These are phyloP conservation scores for Chlamydomonas schloesseri DNA, from an alignment of 139 green algal genomes.

Conservation along the genomic window DNA sequence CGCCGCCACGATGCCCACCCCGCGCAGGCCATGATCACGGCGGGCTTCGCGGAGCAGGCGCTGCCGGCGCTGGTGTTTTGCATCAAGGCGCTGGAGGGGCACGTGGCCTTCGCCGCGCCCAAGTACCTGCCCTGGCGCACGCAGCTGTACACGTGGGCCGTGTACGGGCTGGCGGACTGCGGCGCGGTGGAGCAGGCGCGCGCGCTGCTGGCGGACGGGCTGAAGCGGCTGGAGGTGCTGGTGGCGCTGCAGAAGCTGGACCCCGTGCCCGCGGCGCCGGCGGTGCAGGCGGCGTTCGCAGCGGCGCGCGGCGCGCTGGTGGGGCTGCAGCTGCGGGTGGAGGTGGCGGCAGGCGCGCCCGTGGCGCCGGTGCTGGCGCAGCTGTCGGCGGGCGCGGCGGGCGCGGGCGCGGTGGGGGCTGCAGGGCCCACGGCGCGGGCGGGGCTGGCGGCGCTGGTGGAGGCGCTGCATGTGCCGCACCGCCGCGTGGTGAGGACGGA, in stretches of 20 bases:
- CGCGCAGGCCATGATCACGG: constrained; percentile 43
- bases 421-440: background rate
- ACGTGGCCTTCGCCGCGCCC: constrained; percentile 59
- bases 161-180: constrained; percentile 7
- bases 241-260: constrained; percentile 67
- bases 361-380: constrained; percentile 14
- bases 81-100: constrained; percentile 61
- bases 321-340: constrained; percentile 55
- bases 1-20: no score
- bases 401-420: background rate
- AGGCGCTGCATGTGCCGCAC: constrained; percentile 44
- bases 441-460: constrained; percentile 40
- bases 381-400: constrained; percentile 7
- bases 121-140: constrained; percentile 69
- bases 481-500: constrained; percentile 47
- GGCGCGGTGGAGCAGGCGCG: background rate
- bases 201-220: constrained; percentile 46
- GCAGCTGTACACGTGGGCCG: constrained; percentile 56
- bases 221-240: constrained; percentile 56
- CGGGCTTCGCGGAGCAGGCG: constrained; percentile 59
- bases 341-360: constrained; percentile 26
- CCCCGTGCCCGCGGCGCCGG: constrained; percentile 62
- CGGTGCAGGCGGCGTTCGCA: constrained; percentile 50
- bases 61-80: constrained; percentile 66
- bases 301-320: constrained; percentile 52